phyloP scores from a whole-genome alignment of 371 early-diverging fungal species.

The Massospora cicadina region DNA sequence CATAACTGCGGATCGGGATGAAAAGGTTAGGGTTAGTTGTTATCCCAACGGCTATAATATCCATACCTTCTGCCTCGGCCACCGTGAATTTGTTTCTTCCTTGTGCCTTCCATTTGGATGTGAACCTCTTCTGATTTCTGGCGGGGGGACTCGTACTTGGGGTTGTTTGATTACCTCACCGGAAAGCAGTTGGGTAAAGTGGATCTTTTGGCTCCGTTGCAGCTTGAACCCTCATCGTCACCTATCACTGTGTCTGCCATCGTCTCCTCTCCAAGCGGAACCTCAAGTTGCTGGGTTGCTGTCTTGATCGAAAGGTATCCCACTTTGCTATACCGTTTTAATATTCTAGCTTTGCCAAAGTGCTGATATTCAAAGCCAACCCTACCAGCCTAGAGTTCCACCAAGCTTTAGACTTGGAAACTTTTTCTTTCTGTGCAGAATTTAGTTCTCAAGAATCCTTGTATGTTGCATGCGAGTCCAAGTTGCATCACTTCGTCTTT shows the following conservation, averaged over 20 bases:
- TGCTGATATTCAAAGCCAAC: not conserved
- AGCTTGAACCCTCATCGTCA: not conserved
- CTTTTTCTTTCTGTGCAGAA: not conserved
- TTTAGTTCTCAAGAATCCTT: not conserved
- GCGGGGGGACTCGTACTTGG: slow-evolving; percentile 54
- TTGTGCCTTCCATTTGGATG: not conserved
- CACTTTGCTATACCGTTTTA: not conserved
- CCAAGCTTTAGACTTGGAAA: not conserved
- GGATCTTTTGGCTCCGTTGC: not conserved
- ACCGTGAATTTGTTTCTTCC: slow-evolving; percentile 42
- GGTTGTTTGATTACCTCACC: not conserved
- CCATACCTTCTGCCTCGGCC: slow-evolving; percentile 77
- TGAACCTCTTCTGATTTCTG: slow-evolving; percentile 36
- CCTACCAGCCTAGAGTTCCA: not conserved
- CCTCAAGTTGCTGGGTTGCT: not conserved
- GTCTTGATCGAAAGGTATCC: not conserved
- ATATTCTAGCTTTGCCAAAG: not conserved
- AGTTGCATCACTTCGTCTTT: not conserved
- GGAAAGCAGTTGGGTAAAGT: not conserved
- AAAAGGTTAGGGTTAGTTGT: slow-evolving; percentile 77
- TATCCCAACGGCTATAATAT: slow-evolving; percentile 82
- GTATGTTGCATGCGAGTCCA: not conserved
- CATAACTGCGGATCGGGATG: slow-evolving; percentile 88
- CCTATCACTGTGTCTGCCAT: not conserved
- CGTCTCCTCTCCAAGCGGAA: not conserved